Conservation (phyloP, 2,329 filamentous ascomycete species). For the Penicillium sp. region DNA sequence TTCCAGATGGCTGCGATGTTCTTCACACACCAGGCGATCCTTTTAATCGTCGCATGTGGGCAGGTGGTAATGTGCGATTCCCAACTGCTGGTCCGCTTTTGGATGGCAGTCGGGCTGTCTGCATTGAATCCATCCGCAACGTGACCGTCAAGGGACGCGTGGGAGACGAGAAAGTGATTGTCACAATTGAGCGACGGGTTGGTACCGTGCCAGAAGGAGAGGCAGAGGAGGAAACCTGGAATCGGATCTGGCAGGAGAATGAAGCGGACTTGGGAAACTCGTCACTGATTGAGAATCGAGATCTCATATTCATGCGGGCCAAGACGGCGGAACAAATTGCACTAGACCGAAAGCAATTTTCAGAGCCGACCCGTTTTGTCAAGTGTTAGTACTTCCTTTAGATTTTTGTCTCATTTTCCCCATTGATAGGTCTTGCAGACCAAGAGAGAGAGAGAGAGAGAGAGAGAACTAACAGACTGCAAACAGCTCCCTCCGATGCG, state of each 20-base stretch:
- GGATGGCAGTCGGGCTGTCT: constrained; percentile 41
- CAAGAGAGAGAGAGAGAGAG: not conserved
- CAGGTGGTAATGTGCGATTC: constrained; percentile 71
- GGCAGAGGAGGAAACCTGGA: constrained; percentile 34
- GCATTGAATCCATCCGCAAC: constrained; percentile 50
- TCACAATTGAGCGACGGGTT: constrained; percentile 59
- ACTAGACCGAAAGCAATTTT: constrained; percentile 26
- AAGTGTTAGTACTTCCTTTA: constrained; percentile 29
- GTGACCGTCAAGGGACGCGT: constrained; percentile 52
- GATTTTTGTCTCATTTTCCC: not conserved
- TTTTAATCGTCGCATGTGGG: constrained; percentile 83
- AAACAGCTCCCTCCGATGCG: constrained; percentile 50
- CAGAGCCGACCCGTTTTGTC: constrained; percentile 27
- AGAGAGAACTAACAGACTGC: constrained; percentile 1
- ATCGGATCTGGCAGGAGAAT: constrained; percentile 46
- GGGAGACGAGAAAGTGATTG: constrained; percentile 60
- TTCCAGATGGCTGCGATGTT: constrained; percentile 81
- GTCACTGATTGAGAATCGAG: constrained; percentile 58
- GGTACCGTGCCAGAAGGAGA: constrained; percentile 40
- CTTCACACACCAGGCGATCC: constrained; percentile 72
- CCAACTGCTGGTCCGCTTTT: constrained; percentile 30
- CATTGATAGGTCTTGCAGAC: not conserved
- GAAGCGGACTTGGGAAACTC: constrained; percentile 45
- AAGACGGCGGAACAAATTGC: constrained; percentile 40
- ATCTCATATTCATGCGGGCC: constrained; percentile 64